A percentile compares a stretch with the other conserved stretches of the same genome.
Evolutionary conservation across 805 yeast species (phyloP).

Genomic region (Zygosaccharomyces bisporus): DNA sequence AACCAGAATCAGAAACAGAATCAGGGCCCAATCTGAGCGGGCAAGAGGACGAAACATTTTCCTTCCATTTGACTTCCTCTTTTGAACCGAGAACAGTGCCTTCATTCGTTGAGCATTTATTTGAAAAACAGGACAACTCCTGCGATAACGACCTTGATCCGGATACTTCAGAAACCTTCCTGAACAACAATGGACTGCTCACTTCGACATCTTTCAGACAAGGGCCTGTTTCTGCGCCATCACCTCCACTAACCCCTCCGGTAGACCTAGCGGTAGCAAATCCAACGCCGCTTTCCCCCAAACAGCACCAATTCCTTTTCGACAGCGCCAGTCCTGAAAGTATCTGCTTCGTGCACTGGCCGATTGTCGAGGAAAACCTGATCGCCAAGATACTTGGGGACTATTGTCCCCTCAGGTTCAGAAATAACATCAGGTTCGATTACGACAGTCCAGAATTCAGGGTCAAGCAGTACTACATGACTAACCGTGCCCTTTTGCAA

Average conservation of each 20-base stretch:
- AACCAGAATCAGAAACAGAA: neutral
- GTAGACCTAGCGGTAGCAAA: neutral
- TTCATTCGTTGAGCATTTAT: neutral
- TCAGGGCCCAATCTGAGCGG: neutral
- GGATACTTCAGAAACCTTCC: neutral
- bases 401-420: conserved; percentile 12
- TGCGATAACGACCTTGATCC: neutral
- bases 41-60: neutral
- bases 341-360: conserved; percentile 10
- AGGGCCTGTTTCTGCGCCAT: neutral
- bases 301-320: neutral
- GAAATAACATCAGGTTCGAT: conserved; percentile 11
- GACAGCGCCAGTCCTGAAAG: neutral
- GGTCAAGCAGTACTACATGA: conserved; percentile 5
- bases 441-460: conserved; percentile 11
- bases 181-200: too few species aligned
- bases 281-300: neutral
- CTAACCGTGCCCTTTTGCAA: conserved; percentile 8
- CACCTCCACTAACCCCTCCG: neutral
- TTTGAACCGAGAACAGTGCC: neutral
- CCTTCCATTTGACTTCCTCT: neutral
- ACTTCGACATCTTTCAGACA: neutral
- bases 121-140: neutral
- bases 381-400: conserved; percentile 8
- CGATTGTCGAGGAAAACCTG: conserved; percentile 9